Evolutionary conservation across 2,329 filamentous ascomycete species (phyloP).

Genomic region (Sporothrix variecibatus): DNA sequence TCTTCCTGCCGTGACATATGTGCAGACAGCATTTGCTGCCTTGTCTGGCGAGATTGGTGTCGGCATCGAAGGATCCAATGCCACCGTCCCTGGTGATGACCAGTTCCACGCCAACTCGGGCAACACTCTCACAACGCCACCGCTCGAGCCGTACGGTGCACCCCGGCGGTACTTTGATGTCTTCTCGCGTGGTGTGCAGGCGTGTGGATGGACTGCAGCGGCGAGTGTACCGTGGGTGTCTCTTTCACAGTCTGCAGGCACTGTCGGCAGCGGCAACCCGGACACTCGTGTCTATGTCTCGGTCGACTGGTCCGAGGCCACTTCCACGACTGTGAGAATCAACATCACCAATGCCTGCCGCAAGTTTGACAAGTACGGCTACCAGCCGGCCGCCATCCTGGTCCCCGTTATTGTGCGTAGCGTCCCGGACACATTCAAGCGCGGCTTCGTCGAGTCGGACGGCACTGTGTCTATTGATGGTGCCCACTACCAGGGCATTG

Average conservation of each 20-base stretch:
- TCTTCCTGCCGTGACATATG: slow-evolving; percentile 60
- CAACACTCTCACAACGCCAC: slow-evolving; percentile 53
- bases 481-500: slow-evolving; percentile 51
- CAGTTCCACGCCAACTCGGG: slow-evolving; percentile 58
- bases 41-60: slow-evolving; percentile 65
- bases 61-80: slow-evolving; percentile 65
- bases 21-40: slow-evolving; percentile 59
- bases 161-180: slow-evolving; percentile 63
- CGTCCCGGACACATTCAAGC: slow-evolving; percentile 53
- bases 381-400: slow-evolving; percentile 49
- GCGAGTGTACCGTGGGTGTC: slow-evolving; percentile 53
- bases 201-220: slow-evolving; percentile 56
- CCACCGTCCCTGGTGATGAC: slow-evolving; percentile 68
- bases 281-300: slow-evolving; percentile 57
- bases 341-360: slow-evolving; percentile 53
- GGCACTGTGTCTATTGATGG: slow-evolving; percentile 58
- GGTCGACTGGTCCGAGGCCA: slow-evolving; percentile 55
- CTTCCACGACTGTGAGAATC: slow-evolving; percentile 51
- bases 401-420: slow-evolving; percentile 56
- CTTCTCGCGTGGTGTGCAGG: slow-evolving; percentile 58
- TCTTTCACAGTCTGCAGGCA: slow-evolving; percentile 53
- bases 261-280: slow-evolving; percentile 48
- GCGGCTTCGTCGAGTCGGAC: slow-evolving; percentile 65
- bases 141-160: slow-evolving; percentile 61
- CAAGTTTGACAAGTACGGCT: slow-evolving; percentile 46